Conservation (phyloP, 1,139 yeast species). For the Candida tunisiensis region DNA sequence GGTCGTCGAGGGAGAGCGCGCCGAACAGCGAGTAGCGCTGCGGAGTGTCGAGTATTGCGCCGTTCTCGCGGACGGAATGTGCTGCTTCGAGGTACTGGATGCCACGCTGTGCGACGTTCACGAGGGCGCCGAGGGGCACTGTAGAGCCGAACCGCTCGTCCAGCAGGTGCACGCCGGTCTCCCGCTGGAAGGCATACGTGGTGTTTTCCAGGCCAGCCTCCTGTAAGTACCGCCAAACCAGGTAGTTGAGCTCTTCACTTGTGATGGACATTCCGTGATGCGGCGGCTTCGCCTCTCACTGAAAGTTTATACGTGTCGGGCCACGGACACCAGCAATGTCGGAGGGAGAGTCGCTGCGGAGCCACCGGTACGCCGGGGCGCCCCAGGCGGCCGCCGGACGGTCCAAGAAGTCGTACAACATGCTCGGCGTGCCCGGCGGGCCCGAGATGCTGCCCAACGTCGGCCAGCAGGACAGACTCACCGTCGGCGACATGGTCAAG, state of each 20-base stretch:
- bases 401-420: too few relatives aligned
- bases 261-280: conserved; percentile 48
- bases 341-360: conserved; percentile 8
- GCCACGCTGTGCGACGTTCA: conserved; percentile 73
- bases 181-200: conserved; percentile 70
- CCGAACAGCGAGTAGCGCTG: conserved; percentile 24
- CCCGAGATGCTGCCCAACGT: too few relatives aligned
- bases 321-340: conserved; percentile 1
- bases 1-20: conserved; percentile 14
- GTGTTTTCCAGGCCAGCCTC: conserved; percentile 72
- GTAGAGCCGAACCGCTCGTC: conserved; percentile 34
- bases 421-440: too few relatives aligned
- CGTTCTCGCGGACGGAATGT: conserved; percentile 24
- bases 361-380: too few relatives aligned
- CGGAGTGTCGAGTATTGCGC: too few relatives aligned
- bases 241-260: conserved; percentile 72
- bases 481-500: not conserved
- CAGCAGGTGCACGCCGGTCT: conserved; percentile 41
- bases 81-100: conserved; percentile 50
- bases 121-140: conserved; percentile 60
- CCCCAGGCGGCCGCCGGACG: too few relatives aligned
- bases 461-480: not conserved
- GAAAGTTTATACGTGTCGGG: too few relatives aligned
- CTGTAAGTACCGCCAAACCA: conserved; percentile 85
- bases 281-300: not conserved